These are phyloP conservation scores for Tephrocybe sp. DNA, from an alignment of 768 basidiomycete species.

Conservation along the genomic window DNA sequence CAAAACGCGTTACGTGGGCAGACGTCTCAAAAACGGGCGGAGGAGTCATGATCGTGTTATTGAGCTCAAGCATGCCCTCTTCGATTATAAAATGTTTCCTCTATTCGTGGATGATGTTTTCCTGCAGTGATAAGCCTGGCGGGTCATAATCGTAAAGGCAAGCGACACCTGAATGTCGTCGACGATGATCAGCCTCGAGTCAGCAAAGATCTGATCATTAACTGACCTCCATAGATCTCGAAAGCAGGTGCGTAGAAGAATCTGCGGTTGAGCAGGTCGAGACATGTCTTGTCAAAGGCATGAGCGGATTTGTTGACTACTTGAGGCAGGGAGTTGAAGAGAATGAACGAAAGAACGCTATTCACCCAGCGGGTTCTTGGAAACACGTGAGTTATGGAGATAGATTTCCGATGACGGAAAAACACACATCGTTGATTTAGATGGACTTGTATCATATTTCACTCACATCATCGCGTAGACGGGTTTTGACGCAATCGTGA, in stretches of 20 bases:
- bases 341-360: no score
- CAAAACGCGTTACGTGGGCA: constrained; percentile 96
- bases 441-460: no score
- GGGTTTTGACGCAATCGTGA: no score
- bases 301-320: constrained; percentile 80
- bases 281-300: constrained; percentile 79
- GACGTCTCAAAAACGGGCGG: constrained; percentile 93
- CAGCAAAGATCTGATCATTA: constrained; percentile 5
- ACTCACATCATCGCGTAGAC: no score
- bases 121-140: constrained; percentile 91
- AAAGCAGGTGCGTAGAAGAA: constrained; percentile 99
- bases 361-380: no score
- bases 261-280: constrained; percentile 84
- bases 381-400: no score
- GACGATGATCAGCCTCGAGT: background rate
- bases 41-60: constrained; percentile 97
- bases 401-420: no score
- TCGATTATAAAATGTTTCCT: constrained; percentile 97
- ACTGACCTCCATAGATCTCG: constrained; percentile 95
- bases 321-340: constrained; percentile 16
- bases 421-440: no score
- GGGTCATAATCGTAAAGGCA: constrained; percentile 98
- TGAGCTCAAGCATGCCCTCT: constrained; percentile 97
- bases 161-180: constrained; percentile 68
- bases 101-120: constrained; percentile 97